phyloP scores from a whole-genome alignment of 2,329 filamentous ascomycete genomes.

The Aspergillus aculeatinus region DNA sequence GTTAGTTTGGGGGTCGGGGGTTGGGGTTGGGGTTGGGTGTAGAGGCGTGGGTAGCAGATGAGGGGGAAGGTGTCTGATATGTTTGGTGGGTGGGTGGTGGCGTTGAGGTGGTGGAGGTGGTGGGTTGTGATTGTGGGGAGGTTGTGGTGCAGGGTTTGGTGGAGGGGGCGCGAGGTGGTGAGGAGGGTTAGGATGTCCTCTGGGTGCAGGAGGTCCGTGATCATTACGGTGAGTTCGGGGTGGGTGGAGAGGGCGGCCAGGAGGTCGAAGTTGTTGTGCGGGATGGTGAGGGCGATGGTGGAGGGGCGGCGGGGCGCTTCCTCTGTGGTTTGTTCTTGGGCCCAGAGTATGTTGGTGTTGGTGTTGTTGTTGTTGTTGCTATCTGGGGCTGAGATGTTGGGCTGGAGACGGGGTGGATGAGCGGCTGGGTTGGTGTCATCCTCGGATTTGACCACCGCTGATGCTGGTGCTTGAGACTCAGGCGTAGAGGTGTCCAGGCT shows the following conservation, averaged over 20 bases:
- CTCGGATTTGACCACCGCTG: neutral
- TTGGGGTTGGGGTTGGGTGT: conserved; percentile 44
- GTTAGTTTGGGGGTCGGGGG: conserved; percentile 18
- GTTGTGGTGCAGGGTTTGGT: conserved; percentile 59
- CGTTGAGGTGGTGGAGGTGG: conserved; percentile 46
- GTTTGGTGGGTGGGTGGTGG: neutral
- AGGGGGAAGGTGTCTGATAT: conserved; percentile 53
- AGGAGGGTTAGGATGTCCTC: conserved; percentile 64
- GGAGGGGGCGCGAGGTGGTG: conserved; percentile 62
- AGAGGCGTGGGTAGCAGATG: conserved; percentile 57
- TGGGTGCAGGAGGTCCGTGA: conserved; percentile 56
- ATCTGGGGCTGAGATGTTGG: neutral
- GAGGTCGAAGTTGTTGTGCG: conserved; percentile 13
- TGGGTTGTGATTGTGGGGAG: conserved; percentile 59
- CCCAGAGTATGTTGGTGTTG: neutral
- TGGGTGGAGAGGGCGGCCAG: conserved; percentile 14
- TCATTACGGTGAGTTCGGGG: conserved; percentile 54
- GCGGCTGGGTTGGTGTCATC: neutral
- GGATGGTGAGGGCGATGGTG: neutral
- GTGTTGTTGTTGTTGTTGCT: neutral
- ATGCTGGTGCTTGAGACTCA: neutral
- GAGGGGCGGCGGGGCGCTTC: no score
- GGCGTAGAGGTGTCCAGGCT: neutral
- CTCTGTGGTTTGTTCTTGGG: neutral
- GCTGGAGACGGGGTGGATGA: neutral